These are phyloP conservation scores for Umbelopsis ramanniana DNA, from an alignment of 192 early-diverging fungal genomes.

Conservation along the genomic window DNA sequence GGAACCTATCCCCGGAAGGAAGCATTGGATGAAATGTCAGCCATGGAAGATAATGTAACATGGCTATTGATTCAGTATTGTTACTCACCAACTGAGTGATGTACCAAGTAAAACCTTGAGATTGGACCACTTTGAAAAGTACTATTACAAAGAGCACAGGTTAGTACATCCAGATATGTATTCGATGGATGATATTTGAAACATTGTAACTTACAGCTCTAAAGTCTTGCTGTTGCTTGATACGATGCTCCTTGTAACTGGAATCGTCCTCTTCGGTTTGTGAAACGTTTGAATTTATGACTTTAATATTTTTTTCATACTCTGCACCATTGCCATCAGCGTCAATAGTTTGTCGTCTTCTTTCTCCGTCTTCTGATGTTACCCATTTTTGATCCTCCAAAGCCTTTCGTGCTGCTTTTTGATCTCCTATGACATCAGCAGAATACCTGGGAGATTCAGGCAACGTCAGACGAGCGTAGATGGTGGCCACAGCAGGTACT, in stretches of 20 bases:
- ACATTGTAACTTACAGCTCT: background rate
- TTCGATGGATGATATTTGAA: background rate
- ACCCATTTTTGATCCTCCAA: conserved; percentile 6
- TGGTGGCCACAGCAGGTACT: conserved; percentile 75
- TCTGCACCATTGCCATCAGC: background rate
- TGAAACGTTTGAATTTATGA: background rate
- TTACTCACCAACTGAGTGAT: conserved; percentile 44
- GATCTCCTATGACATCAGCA: conserved; percentile 38
- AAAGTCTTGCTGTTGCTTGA: background rate
- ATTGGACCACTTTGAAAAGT: conserved; percentile 75
- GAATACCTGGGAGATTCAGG: conserved; percentile 81
- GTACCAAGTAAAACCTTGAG: conserved; percentile 71
- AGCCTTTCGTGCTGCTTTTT: conserved; percentile 1
- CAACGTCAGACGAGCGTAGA: conserved; percentile 84
- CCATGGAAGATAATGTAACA: background rate
- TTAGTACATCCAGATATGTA: conserved; percentile 42
- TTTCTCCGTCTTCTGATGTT: background rate
- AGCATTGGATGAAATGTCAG: background rate
- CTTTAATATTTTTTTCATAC: background rate
- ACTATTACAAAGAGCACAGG: conserved; percentile 52
- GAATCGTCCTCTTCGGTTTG: background rate
- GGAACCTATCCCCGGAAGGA: conserved; percentile 52
- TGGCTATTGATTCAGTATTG: background rate
- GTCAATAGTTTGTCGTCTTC: background rate
- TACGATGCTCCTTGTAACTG: background rate